Evolutionary conservation across 331 rosid genomes (phyloP), one percentile per base, ranked within the genome.

Genomic region (Acacia concinna): DNA sequence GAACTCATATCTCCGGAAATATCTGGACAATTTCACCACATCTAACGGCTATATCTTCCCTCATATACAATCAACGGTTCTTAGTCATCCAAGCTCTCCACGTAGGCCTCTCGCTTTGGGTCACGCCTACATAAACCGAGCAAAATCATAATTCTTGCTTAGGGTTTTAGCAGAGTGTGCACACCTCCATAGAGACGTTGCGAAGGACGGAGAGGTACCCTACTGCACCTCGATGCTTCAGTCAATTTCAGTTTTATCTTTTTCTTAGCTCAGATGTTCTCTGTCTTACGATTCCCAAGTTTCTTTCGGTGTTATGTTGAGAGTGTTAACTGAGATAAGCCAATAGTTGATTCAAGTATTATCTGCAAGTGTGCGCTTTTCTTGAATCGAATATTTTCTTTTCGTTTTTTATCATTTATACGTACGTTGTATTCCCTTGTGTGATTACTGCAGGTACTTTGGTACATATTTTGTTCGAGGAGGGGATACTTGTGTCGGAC

Each of bases 181-280:
- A 6, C 4, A 6, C 38, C 1, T 30, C 13, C 25, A 1, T 4
- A 31, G 73, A 8, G 32, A 51, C 23, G 27, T 30, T 14, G 56
- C 4, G 78, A 74, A 44, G 25, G 37, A 54, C 81, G 79, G 83
- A 32, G 72, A 82, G 81, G 89, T 86, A 68, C 71, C 27, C 7
- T 8, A 3, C 15, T 8, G 14, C 35, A 40, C 43, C 59, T 20
- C 51, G 8, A 62, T 6, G 20, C 49, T 40, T 20, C 47, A 8
- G 8, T 23, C 13, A 40, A 13, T 35, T 64, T 35, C 35, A 9
- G 9, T 27, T 10, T 2, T 47, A 21, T 57, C 6, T 1, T 7
- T n/a, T 17, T 44, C 20, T 23, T 41, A 40, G 66, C 21, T 65
- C 43, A 28, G 5, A 3, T 35, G 8, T 59, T 66, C 38, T 44